A percentile compares a stretch with the other conserved stretches of the same genome.
Evolutionary conservation across 208 protist genomes (phyloP).

Genomic region (Crithidia acanthocephali): DNA sequence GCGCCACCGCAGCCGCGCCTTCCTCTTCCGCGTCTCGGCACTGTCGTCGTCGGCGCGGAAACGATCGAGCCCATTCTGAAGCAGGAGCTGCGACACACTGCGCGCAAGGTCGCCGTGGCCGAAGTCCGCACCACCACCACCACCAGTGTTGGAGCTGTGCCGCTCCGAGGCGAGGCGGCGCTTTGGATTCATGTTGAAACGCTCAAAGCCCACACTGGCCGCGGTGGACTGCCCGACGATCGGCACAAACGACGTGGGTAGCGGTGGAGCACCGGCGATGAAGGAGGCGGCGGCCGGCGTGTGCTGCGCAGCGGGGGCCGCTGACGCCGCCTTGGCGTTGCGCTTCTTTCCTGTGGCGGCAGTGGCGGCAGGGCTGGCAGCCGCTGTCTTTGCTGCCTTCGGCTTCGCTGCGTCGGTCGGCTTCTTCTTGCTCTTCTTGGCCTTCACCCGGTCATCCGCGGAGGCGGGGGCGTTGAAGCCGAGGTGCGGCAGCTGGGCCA

Average conservation of each 20-base stretch:
- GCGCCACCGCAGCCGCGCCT: constrained; percentile 74
- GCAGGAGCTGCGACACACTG: constrained; percentile 27
- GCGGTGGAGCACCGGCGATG: not conserved
- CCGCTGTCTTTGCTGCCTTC: not conserved
- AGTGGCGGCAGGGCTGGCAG: not conserved
- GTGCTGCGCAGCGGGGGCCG: not conserved
- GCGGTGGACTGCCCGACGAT: constrained; percentile 6
- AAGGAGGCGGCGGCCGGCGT: not conserved
- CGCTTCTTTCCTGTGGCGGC: not conserved
- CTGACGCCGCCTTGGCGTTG: not conserved
- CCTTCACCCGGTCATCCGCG: not conserved
- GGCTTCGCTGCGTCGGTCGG: not conserved
- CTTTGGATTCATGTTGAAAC: constrained; percentile 55
- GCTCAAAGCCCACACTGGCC: constrained; percentile 36
- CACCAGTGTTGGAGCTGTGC: constrained; percentile 12
- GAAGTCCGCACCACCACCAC: constrained; percentile 5
- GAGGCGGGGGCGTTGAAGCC: not conserved
- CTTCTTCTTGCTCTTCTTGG: not conserved
- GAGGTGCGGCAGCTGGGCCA: constrained; percentile 13
- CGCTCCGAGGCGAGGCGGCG: constrained; percentile 33
- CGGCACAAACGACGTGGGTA: not conserved
- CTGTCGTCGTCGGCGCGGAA: constrained; percentile 39
- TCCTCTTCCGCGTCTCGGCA: constrained; percentile 24
- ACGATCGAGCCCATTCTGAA: constrained; percentile 50
- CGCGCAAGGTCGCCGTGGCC: constrained; percentile 34